Percentiles rank a stretch among this genome's conserved stretches.
phyloP scores from a whole-genome alignment of 345 rosid genomes.

The Hibiscus trionum region DNA sequence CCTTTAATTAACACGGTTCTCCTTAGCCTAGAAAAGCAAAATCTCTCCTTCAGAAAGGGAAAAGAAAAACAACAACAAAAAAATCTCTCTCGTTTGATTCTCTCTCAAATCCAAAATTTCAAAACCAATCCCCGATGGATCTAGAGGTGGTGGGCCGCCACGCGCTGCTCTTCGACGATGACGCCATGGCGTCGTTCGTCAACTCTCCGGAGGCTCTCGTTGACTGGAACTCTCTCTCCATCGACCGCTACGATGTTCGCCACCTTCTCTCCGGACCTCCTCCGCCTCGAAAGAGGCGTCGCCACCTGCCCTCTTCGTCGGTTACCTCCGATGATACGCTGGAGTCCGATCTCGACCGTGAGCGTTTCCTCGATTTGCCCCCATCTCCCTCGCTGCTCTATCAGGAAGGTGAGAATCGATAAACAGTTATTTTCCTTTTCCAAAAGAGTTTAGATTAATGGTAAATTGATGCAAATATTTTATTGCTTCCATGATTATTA shows the following conservation, averaged over 20 bases:
- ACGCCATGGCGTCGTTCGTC: constrained; percentile 28
- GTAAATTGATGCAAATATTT: background rate
- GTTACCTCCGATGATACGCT: constrained; percentile 24
- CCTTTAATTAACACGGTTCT: too few species aligned
- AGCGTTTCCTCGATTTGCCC: constrained; percentile 69
- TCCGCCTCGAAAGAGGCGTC: constrained; percentile 61
- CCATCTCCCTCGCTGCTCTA: constrained; percentile 29
- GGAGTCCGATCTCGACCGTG: constrained; percentile 65
- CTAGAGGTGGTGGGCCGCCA: constrained; percentile 84
- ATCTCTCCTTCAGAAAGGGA: too few species aligned
- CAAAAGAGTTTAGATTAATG: background rate
- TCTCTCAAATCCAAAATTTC: background rate
- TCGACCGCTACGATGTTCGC: constrained; percentile 24
- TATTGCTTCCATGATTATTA: background rate
- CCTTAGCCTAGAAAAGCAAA: too few species aligned
- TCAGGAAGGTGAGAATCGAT: constrained; percentile 36
- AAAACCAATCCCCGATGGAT: constrained; percentile 42
- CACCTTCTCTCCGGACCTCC: constrained; percentile 86
- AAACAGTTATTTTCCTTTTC: background rate
- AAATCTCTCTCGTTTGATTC: background rate
- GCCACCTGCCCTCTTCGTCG: constrained; percentile 18
- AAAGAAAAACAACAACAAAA: too few species aligned
- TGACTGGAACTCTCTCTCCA: constrained; percentile 17
- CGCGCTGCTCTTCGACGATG: constrained; percentile 92
- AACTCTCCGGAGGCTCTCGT: constrained; percentile 18